Evolutionary conservation across 192 early-diverging fungal genomes (phyloP), one percentile per base, ranked within the genome.

Genomic region (Podila clonocystis): DNA sequence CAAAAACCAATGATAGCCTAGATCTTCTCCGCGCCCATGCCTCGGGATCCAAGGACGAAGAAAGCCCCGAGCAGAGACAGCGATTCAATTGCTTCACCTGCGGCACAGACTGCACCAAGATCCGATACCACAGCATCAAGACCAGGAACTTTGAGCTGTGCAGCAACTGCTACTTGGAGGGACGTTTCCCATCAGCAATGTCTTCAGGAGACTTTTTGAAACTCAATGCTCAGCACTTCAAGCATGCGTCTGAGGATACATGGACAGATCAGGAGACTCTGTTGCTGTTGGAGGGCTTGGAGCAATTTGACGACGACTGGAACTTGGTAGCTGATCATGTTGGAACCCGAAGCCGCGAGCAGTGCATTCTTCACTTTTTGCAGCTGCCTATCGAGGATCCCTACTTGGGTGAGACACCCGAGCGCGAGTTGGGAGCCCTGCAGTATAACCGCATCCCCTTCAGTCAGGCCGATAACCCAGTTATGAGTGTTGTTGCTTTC

Each of bases 291-390:
- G 98, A 99, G 86, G 98, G 91, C 3, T 82, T 99, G 22, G 98
- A 99, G 75, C 86, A 95, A 87, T 97, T 89, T 85, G 94, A 97
- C 58, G 94, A 98, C 55, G 96, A 98, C 74, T 99, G 98, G 98
- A 87, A 90, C 65, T 88, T 91, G 50, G 91, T 99, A 45, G 90
- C 97, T 19, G 95, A 96, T 58, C 95, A 97, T 67, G 96, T 99
- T 5, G 96, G 95, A 0, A 96, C 95, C 15, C 86, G 93, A 36
- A 93, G 92, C 4, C 92, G 94, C 70, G 95, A 97, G 62, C 93
- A 98, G 73, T 99, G 98, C 70, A 90, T 99, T 31, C 80, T 94
- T 41, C 89, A 94, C 36, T 98, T 99, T 82, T 82, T 94, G 24
- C 90, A 95, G 77, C 79, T 98, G 66, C 97, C 97, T 9, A 95